Evolutionary conservation across 75 land plant genomes (phyloP), one percentile per base, ranked within the genome.

Genomic region (Cupressus sempervirens): DNA sequence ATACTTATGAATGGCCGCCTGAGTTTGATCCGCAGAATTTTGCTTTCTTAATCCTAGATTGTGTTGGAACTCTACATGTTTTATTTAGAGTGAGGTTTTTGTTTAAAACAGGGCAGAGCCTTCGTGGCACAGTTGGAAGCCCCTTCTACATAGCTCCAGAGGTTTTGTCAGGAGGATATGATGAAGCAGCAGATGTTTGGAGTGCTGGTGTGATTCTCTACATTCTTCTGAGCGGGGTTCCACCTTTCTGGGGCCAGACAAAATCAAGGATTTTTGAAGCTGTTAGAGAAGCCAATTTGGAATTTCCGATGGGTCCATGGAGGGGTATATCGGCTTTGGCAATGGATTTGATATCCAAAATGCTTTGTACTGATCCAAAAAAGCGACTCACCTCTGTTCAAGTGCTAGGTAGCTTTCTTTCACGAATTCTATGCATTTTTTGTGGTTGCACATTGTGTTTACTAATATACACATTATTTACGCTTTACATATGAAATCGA

Each of bases 71-170:
- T 6, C 20, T 40, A 34, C 11, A 23, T 77, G 80, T 7, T 18
- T 36, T 77, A 16, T 30, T 23, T 40, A 23, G 23, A 45, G 9
- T 2, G 16, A 80, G 48, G 3, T 72, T 43, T 83, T 67, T 46
- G 54, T 67, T 81, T 80, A 54, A 36, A 77, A 81, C 92, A 91
- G 96, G 94, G 36, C 87, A 93, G 85, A 91, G 86, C 54, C 88
- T 93, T 83, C 80, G 82, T 82, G 97, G 93, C 68, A 90, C 90
- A 35, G 95, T 94, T 41, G 95, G 97, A 4, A 94, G 93, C 84
- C 94, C 95, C 46, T 95, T 90, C 82, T 95, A 92, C 83, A 92
- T 95, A 58, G 94, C 97, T 46, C 97, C 96, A 29, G 97, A 95
- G 84, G 95, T 95, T 2, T 82, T 95, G 48, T 68, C 89, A 13